Conservation (phyloP, 1,139 yeast genomes). For the Sugiyamaella castrensis region DNA sequence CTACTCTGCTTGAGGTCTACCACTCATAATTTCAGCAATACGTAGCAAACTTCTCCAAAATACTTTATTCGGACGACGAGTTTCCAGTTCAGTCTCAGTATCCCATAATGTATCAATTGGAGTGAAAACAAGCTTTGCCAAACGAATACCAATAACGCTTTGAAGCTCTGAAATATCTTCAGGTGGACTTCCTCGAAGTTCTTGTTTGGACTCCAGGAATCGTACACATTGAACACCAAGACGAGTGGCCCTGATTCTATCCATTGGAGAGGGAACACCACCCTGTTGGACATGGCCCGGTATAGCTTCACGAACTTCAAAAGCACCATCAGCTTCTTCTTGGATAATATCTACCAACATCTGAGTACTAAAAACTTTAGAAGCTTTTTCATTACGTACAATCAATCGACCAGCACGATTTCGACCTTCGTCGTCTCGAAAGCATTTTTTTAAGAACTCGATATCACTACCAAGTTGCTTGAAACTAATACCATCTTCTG, state of each 20-base stretch:
- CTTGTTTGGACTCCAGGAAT: constrained; percentile 58
- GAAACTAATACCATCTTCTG: constrained; percentile 79
- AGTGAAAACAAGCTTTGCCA: constrained; percentile 72
- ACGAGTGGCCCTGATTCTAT: constrained; percentile 87
- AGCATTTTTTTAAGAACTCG: constrained; percentile 62
- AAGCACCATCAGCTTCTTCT: constrained; percentile 69
- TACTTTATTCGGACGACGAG: constrained; percentile 84
- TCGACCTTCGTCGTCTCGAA: constrained; percentile 73
- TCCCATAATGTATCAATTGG: constrained; percentile 75
- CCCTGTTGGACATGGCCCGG: constrained; percentile 99
- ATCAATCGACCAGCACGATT: constrained; percentile 82
- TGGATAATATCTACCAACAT: constrained; percentile 78
- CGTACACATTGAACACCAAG: constrained; percentile 85
- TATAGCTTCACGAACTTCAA: constrained; percentile 91
- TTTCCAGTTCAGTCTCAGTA: constrained; percentile 73
- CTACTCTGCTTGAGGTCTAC: constrained; percentile 45
- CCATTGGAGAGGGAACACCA: constrained; percentile 92
- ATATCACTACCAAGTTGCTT: constrained; percentile 75
- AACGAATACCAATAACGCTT: constrained; percentile 79
- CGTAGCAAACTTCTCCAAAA: constrained; percentile 78
- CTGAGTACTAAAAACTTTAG: constrained; percentile 75
- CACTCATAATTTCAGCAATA: constrained; percentile 81
- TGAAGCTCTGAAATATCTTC: constrained; percentile 56
- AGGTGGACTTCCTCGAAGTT: constrained; percentile 16
- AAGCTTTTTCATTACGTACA: constrained; percentile 82